Evolutionary conservation across 2,329 filamentous ascomycete species (phyloP).

Genomic region (Escovopsis weberi): DNA sequence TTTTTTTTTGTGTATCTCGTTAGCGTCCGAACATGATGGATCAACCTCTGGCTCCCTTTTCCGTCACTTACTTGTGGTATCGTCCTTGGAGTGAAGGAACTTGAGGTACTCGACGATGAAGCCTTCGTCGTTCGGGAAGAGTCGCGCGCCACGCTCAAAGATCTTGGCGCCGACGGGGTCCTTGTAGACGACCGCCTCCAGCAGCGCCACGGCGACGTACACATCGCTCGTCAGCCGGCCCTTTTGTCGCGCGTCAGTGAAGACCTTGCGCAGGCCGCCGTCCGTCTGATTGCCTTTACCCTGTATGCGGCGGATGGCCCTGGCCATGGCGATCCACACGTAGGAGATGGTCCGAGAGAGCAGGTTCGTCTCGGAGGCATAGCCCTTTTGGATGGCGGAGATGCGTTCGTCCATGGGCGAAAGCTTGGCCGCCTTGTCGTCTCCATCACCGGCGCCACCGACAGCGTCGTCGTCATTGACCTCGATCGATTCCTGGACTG

Average conservation of each 20-base stretch:
- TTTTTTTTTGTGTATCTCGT: constrained; percentile 20
- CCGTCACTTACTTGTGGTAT: constrained; percentile 69
- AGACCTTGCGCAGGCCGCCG: constrained; percentile 78
- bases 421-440: constrained; percentile 23
- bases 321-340: constrained; percentile 88
- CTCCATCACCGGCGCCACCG: constrained; percentile 5
- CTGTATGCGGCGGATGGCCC: constrained; percentile 86
- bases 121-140: constrained; percentile 86
- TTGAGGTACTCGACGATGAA: constrained; percentile 96
- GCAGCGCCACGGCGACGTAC: constrained; percentile 81
- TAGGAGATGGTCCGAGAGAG: constrained; percentile 80
- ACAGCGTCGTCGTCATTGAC: constrained; percentile 31
- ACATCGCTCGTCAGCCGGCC: constrained; percentile 88
- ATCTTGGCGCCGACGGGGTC: constrained; percentile 88
- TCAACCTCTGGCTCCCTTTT: too few relatives aligned
- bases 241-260: constrained; percentile 73
- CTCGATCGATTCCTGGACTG: constrained; percentile 24
- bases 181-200: constrained; percentile 94
- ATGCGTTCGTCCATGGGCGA: constrained; percentile 52
- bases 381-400: constrained; percentile 47
- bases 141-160: constrained; percentile 81
- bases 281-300: constrained; percentile 52
- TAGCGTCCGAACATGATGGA: not conserved
- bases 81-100: constrained; percentile 81
- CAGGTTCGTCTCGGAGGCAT: constrained; percentile 56